These are phyloP conservation scores for Lentinula raphanica DNA, from an alignment of 768 basidiomycete species.

Conservation along the genomic window DNA sequence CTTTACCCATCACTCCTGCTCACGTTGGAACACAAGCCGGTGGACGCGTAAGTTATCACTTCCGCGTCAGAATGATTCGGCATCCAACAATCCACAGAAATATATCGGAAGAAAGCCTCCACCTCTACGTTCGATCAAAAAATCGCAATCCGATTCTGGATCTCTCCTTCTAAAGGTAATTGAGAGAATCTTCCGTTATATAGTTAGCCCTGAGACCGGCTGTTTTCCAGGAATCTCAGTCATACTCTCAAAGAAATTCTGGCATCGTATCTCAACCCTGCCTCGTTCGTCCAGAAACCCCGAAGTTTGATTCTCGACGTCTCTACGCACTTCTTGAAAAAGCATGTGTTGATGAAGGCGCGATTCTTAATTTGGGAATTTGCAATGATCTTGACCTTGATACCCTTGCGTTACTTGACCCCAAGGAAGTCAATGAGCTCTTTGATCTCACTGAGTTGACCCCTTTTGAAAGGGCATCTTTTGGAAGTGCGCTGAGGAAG, in stretches of 20 bases:
- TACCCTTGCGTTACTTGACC: background rate
- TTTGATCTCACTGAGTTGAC: background rate
- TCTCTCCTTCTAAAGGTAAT: no score
- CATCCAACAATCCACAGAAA: background rate
- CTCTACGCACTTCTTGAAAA: background rate
- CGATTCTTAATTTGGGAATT: background rate
- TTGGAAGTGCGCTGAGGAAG: background rate
- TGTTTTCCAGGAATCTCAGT: background rate
- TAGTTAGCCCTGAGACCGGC: background rate
- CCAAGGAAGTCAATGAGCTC: background rate
- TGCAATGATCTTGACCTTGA: background rate
- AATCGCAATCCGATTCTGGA: background rate
- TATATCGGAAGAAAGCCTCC: background rate
- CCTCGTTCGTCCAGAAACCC: background rate
- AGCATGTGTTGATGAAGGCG: background rate
- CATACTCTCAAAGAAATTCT: background rate
- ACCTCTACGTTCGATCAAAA: background rate
- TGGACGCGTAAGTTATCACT: no score
- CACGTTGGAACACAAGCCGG: no score
- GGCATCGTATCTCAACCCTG: background rate
- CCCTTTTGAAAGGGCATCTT: background rate
- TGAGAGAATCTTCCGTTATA: no score
- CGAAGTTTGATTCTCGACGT: background rate
- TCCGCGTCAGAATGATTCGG: no score
- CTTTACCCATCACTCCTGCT: background rate